A percentile compares a stretch with the other conserved stretches of the same genome.
Evolutionary conservation across 2,329 filamentous ascomycete genomes (phyloP).

Genomic region (Claviceps sp.): DNA sequence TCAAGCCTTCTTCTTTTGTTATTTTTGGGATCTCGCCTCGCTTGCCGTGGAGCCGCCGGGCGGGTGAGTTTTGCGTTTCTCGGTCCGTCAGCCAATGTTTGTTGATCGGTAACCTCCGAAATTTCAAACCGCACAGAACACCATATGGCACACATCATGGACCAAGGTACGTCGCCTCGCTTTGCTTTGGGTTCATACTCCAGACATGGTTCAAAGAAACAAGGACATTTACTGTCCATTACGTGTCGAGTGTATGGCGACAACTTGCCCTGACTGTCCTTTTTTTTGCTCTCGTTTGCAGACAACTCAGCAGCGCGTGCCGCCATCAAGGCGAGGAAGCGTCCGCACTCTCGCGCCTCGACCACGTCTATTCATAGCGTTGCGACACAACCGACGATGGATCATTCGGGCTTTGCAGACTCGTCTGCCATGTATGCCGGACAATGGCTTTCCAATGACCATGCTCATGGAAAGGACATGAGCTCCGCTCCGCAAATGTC

Average conservation of each 20-base stretch:
- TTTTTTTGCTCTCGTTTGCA: constrained; percentile 5
- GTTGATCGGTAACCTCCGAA: constrained; percentile 20
- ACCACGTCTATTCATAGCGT: constrained; percentile 44
- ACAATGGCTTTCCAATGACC: constrained; percentile 36
- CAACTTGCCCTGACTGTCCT: constrained; percentile 4
- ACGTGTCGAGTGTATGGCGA: neutral
- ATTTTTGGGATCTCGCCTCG: constrained; percentile 5
- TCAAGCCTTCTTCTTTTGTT: constrained; percentile 3
- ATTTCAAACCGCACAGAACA: constrained; percentile 15
- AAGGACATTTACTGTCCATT: constrained; percentile 2
- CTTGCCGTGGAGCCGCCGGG: constrained; percentile 3
- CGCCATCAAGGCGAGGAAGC: constrained; percentile 30
- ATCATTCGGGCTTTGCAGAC: constrained; percentile 31
- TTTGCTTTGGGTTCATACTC: constrained; percentile 5
- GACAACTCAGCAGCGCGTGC: constrained; percentile 19
- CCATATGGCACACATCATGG: constrained; percentile 14
- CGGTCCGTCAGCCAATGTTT: constrained; percentile 22
- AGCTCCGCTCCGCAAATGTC: constrained; percentile 32
- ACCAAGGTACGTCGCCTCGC: constrained; percentile 21
- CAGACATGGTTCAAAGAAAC: constrained; percentile 3
- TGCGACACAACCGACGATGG: constrained; percentile 36
- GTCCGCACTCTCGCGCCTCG: constrained; percentile 40
- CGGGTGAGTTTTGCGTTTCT: constrained; percentile 7
- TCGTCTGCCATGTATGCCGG: constrained; percentile 30
- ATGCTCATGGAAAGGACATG: constrained; percentile 31